Evolutionary conservation across 108 stramenopile species (phyloP).

Genomic region (Nitzschia putrida): DNA sequence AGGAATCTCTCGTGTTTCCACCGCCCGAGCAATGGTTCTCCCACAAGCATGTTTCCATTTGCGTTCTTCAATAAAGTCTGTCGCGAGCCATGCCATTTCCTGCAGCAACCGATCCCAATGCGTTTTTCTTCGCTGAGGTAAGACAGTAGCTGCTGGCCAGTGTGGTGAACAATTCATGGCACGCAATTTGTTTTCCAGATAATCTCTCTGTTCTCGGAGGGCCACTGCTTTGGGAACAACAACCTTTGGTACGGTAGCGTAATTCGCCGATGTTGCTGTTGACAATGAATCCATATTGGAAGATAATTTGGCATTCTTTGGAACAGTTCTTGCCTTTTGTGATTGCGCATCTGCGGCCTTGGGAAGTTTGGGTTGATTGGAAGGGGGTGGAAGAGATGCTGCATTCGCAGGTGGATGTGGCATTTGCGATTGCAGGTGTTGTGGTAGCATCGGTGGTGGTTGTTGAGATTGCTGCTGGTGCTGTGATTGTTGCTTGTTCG

Average conservation of each 20-base stretch:
- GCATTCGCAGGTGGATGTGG: neutral
- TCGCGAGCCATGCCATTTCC: slow-evolving; percentile 88
- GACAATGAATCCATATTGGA: neutral
- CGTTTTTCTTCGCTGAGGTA: slow-evolving; percentile 70
- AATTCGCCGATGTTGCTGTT: neutral
- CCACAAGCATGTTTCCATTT: slow-evolving; percentile 80
- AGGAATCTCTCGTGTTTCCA: neutral
- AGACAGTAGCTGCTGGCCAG: slow-evolving; percentile 1
- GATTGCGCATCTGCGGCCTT: neutral
- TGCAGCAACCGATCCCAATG: slow-evolving; percentile 85
- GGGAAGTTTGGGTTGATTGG: neutral
- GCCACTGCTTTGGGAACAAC: slow-evolving; percentile 43
- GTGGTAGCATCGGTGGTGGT: neutral
- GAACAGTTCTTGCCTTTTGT: neutral
- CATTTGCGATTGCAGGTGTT: neutral
- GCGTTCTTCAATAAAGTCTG: slow-evolving; percentile 87
- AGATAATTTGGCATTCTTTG: neutral
- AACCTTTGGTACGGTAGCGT: slow-evolving; percentile 24
- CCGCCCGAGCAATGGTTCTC: slow-evolving; percentile 37
- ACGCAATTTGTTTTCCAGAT: slow-evolving; percentile 27
- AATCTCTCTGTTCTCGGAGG: slow-evolving; percentile 43
- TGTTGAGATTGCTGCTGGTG: neutral
- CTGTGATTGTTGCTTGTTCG: neutral
- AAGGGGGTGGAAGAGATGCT: neutral
- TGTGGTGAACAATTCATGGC: neutral